Base-by-base conservation (phyloP, 371 early-diverging fungal species). In the Dichotomocladium elegans region DNA sequence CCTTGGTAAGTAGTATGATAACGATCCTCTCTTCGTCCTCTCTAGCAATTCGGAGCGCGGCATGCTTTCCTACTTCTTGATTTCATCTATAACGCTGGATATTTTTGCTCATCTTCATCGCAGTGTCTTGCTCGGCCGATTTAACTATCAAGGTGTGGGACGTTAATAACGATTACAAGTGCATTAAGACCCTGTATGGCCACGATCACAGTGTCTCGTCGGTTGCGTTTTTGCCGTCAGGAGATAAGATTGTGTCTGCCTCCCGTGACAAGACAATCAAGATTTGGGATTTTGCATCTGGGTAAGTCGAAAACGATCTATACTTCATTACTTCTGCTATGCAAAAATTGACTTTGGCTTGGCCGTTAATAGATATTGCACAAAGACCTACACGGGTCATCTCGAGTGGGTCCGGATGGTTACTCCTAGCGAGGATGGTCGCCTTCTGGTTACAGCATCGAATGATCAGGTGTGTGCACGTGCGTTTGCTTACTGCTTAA, bases 71-170 rank as follows among this genome's bases (percentile, higher is more conserved):
- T n/a, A n/a, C n/a, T n/a, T n/a, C n/a, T n/a, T n/a, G n/a, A n/a
- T n/a, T n/a, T n/a, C n/a, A n/a, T n/a, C n/a, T n/a, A n/a, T n/a
- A n/a, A n/a, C n/a, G n/a, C n/a, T n/a, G n/a, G n/a, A n/a, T n/a
- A n/a, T n/a, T n/a, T n/a, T n/a, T n/a, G n/a, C n/a, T n/a, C n/a
- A n/a, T n/a, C n/a, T 37, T 5, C n/a, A 37, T 37, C 21, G 21
- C 21, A 85, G 94, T 86, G 3, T 88, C 94, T 3, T 92, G 92
- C 62, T 93, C 95, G 2, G 87, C 89, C 19, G 96, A 96, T 72
- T 68, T 95, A 45, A 86, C 89, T 10, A 82, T 96, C 67, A 90
- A 94, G 47, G 64, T 96, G 10, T 96, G 96, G 96, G 95, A 95
- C 58, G 64, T 82, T 4, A 75, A 85, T 34, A 83, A 88, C 59